phyloP scores from a whole-genome alignment of 2,329 filamentous ascomycete species.

The Clonostachys rhizophaga region DNA sequence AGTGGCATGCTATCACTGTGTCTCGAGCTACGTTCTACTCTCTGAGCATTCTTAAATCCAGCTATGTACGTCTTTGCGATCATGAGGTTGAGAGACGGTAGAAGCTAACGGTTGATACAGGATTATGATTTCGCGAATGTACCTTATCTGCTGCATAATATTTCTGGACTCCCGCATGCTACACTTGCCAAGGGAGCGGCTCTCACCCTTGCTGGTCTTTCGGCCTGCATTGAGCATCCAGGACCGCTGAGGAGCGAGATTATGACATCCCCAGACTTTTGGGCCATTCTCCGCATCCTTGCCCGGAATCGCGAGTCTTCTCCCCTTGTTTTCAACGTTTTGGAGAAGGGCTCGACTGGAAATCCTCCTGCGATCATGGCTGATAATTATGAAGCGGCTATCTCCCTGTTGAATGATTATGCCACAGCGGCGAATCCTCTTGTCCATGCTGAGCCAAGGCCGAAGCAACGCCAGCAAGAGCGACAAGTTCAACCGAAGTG shows the following conservation, averaged over 20 bases:
- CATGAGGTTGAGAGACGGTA: background rate
- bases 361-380: conserved; percentile 81
- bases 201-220: conserved; percentile 73
- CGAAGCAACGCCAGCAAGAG: conserved; percentile 21
- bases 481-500: conserved; percentile 13
- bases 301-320: conserved; percentile 67
- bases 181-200: conserved; percentile 71
- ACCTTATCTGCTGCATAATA: conserved; percentile 84
- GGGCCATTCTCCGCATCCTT: conserved; percentile 79
- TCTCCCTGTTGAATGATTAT: conserved; percentile 83
- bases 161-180: conserved; percentile 81
- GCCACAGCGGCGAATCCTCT: conserved; percentile 76
- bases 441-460: conserved; percentile 57
- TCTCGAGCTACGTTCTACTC: conserved; percentile 85
- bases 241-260: conserved; percentile 83
- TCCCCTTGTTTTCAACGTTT: conserved; percentile 77
- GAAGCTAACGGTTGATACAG: conserved; percentile 29
- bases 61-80: conserved; percentile 64
- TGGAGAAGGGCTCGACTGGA: conserved; percentile 71
- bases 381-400: conserved; percentile 90
- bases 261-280: conserved; percentile 95
- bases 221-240: conserved; percentile 73
- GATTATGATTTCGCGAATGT: conserved; percentile 89
- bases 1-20: conserved; percentile 77
- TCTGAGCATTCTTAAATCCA: conserved; percentile 72